Conservation (phyloP, 768 basidiomycete genomes). For the Sporobolomyces roseus region DNA sequence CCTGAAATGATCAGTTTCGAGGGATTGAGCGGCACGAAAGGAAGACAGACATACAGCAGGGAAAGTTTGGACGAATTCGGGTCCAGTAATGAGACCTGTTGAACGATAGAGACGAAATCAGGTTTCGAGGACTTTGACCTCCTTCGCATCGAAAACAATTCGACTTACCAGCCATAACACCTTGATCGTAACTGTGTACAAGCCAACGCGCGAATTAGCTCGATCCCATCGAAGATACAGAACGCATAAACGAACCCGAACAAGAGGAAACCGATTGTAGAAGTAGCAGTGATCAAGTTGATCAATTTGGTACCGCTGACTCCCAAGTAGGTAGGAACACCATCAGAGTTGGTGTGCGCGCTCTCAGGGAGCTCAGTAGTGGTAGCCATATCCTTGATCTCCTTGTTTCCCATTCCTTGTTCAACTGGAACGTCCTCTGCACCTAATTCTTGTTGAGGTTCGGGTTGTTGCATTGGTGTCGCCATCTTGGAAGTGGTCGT, state of each 20-base stretch:
- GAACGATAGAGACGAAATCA: not conserved
- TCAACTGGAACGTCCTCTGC: not conserved
- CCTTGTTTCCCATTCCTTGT: not conserved
- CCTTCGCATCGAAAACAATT: too few relatives aligned
- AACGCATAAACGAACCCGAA: conserved; percentile 6
- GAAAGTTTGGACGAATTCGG: conserved; percentile 55
- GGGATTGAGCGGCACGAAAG: not conserved
- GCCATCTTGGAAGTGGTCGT: conserved; percentile 15
- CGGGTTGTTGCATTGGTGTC: conserved; percentile 22
- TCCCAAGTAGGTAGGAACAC: conserved; percentile 26
- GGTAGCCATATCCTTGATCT: conserved; percentile 15
- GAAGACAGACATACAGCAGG: conserved; percentile 47
- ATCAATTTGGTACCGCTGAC: conserved; percentile 18
- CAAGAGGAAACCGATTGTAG: conserved; percentile 16
- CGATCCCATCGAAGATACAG: too few relatives aligned
- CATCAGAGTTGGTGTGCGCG: conserved; percentile 23
- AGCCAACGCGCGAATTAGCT: not conserved
- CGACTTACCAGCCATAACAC: conserved; percentile 62
- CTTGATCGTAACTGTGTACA: conserved; percentile 67
- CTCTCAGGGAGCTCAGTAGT: conserved; percentile 26
- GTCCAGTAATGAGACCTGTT: conserved; percentile 15
- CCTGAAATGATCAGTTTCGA: not conserved
- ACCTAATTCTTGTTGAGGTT: conserved; percentile 3
- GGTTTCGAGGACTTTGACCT: not conserved
- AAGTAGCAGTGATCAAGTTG: conserved; percentile 21